A percentile compares a stretch with the other conserved stretches of the same genome.
Conservation (phyloP, 495 filamentous ascomycete species). For the Penicillium crystallinum region DNA sequence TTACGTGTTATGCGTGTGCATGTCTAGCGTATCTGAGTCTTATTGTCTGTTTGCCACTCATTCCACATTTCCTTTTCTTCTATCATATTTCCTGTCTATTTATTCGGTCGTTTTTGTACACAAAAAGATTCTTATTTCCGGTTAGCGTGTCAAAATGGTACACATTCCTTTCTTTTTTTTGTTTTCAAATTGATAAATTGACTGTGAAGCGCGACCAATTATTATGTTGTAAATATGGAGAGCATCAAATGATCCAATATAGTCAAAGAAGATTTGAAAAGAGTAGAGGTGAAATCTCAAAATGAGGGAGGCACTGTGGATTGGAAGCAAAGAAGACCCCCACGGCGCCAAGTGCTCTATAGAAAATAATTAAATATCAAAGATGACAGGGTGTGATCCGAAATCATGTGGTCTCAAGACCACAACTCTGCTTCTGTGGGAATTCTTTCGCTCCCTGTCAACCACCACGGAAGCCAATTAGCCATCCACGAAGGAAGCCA, state of each 20-base stretch:
- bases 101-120: not conserved
- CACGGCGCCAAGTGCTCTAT: not conserved
- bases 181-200: not conserved
- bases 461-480: constrained; percentile 6
- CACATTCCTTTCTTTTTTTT: not conserved
- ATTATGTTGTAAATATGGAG: not conserved
- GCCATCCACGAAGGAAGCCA: constrained; percentile 12
- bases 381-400: not conserved
- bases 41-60: constrained; percentile 6
- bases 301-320: not conserved
- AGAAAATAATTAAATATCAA: not conserved
- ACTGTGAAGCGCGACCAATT: not conserved
- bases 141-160: constrained; percentile 4
- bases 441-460: constrained; percentile 4
- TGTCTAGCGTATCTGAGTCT: constrained; percentile 9
- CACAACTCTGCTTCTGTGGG: constrained; percentile 21
- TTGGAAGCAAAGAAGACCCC: not conserved
- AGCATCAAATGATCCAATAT: not conserved
- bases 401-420: constrained; percentile 10
- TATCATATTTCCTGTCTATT: not conserved
- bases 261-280: not conserved
- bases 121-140: not conserved
- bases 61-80: not conserved
- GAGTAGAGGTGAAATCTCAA: not conserved
- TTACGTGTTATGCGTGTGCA: constrained; percentile 13